A percentile compares a stretch with the other conserved stretches of the same genome.
phyloP scores from a whole-genome alignment of 345 rosid species.

The Syzygium grande region DNA sequence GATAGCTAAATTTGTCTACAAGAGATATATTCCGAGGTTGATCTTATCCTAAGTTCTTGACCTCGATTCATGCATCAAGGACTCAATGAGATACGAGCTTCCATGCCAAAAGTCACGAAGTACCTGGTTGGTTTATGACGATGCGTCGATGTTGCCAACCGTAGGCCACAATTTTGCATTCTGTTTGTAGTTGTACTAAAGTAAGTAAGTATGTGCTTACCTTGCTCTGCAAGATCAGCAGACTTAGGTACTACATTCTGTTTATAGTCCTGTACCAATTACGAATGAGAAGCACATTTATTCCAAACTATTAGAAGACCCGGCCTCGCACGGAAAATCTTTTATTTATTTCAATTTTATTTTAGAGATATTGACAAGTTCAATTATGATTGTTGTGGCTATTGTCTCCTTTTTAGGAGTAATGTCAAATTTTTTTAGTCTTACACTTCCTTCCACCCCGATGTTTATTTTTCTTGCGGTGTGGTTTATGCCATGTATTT shows the following conservation, averaged over 20 bases:
- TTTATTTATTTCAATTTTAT: too few relatives aligned
- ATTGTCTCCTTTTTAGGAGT: too few relatives aligned
- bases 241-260: not conserved
- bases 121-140: not conserved
- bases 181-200: not conserved
- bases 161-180: not conserved
- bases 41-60: constrained; percentile 1
- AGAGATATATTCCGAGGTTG: constrained; percentile 2
- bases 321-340: not conserved
- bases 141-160: not conserved
- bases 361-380: not conserved
- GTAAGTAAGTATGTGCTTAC: not conserved
- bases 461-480: too few relatives aligned
- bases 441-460: too few relatives aligned
- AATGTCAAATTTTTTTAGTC: too few relatives aligned
- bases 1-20: constrained; percentile 22
- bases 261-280: not conserved
- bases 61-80: not conserved
- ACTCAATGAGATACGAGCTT: not conserved
- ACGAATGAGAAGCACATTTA: not conserved
- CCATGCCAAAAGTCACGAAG: not conserved
- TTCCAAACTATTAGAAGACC: not conserved
- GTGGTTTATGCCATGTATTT: too few relatives aligned
- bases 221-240: not conserved
- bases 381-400: not conserved